A percentile compares a stretch with the other conserved stretches of the same genome.
These are phyloP conservation scores for Globisporangium apiculatum DNA, from an alignment of 352 stramenopile genomes.

Conservation along the genomic window DNA sequence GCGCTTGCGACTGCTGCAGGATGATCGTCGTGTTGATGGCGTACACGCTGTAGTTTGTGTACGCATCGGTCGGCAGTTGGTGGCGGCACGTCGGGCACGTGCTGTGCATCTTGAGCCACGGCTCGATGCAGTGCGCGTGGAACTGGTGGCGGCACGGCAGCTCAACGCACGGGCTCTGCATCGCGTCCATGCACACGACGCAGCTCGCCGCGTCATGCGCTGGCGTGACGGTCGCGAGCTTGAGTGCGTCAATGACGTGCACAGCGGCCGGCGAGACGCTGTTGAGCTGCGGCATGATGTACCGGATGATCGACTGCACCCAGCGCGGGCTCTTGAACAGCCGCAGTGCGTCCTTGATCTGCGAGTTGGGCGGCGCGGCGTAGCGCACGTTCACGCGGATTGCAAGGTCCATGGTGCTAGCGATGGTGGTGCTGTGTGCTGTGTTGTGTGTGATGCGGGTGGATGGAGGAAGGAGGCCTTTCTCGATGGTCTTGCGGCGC, in stretches of 20 bases:
- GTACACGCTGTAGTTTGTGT: conserved; percentile 86
- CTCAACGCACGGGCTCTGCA: conserved; percentile 46
- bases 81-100: conserved; percentile 79
- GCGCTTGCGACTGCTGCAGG: conserved; percentile 75
- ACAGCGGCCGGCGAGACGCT: conserved; percentile 66
- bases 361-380: conserved; percentile 71
- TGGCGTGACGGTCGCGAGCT: conserved; percentile 25
- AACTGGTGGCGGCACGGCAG: conserved; percentile 79
- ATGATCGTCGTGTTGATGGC: conserved; percentile 89
- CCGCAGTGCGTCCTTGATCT: conserved; percentile 82
- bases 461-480: background rate
- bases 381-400: conserved; percentile 88
- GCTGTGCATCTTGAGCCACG: conserved; percentile 83
- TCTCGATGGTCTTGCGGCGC: conserved; percentile 1
- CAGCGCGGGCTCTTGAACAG: conserved; percentile 87
- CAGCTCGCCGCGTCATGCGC: conserved; percentile 24
- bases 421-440: background rate
- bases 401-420: conserved; percentile 64
- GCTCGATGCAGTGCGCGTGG: conserved; percentile 73
- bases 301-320: conserved; percentile 87
- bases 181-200: conserved; percentile 80
- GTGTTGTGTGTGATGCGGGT: conserved; percentile 1
- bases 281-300: conserved; percentile 87
- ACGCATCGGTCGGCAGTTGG: conserved; percentile 72
- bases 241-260: conserved; percentile 54